A percentile compares a stretch with the other conserved stretches of the same genome.
These are phyloP conservation scores for Dictyostelium brefeldianum DNA, from an alignment of 78 protist genomes.

Conservation along the genomic window DNA sequence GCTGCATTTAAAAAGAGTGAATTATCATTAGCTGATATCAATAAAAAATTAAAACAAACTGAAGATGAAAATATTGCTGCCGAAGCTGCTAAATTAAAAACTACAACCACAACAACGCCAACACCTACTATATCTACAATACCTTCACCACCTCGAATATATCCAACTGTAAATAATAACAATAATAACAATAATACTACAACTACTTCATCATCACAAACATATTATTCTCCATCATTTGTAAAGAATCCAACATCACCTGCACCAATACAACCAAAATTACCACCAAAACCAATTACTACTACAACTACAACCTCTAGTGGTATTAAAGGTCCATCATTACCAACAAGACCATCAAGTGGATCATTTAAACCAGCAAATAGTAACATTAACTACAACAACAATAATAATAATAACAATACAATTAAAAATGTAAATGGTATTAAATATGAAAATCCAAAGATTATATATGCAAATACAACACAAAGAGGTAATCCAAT, in stretches of 20 bases:
- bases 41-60: background rate
- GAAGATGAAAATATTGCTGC: background rate
- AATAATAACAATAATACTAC: background rate
- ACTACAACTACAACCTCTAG: background rate
- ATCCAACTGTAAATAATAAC: background rate
- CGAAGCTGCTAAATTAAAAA: background rate
- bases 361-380: background rate
- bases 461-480: constrained; percentile 18
- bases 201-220: background rate
- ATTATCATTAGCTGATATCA: background rate
- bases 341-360: constrained; percentile 13
- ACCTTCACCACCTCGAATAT: background rate
- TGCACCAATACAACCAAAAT: background rate
- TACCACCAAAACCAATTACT: background rate
- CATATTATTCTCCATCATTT: constrained; percentile 11
- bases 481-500: constrained; percentile 38
- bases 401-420: constrained; percentile 8
- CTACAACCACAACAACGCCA: background rate
- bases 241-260: constrained; percentile 20
- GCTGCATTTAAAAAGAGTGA: background rate
- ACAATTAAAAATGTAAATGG: no score
- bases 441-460: background rate
- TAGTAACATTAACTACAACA: background rate
- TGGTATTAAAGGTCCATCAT: background rate
- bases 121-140: background rate